Base-by-base conservation (phyloP, 345 rosid species). In the Lumnitzera littorea region DNA sequence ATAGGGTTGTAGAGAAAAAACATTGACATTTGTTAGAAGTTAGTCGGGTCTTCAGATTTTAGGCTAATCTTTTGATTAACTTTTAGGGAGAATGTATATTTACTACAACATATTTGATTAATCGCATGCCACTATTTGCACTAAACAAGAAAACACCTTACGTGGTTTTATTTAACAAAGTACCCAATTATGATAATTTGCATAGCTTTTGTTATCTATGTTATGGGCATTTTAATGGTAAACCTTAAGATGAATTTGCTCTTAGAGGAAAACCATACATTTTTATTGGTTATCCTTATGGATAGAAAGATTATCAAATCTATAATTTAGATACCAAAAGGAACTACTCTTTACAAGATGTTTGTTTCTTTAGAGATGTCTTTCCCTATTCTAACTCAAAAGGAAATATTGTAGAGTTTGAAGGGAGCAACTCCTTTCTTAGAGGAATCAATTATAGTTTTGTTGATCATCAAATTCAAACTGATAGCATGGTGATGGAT, bases 41-140 rank as follows among this genome's bases (percentile, higher is more conserved):
- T 0, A 60, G 60, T n/a, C 23, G 24, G 0, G 67, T 53, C 16
- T 47, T 25, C 0, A 12, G 12, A 27, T 12, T 63, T 55, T 24
- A 25, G n/a, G 13, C 52, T 15, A 5, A 16, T 15, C 46, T 27
- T 46, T 16, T 60, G 13, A 15, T 24, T 5, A 10, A 13, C 0
- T 62, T 55, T 46, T 55, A 47, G 54, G 60, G 60, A 2, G 67
- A 63, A 15, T 63, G 60, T 15, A 43, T 63, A 15, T 13, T 58
- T 12, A 58, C 25, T 13, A 15, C 2, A 5, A 15, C 61, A 41
- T 58, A 58, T 23, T 43, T 46, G 11, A 54, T 63, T 24, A 63
- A 54, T 46, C 46, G 17, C 7, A 47, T 47, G 10, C 23, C 67
- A 0, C 46, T 23, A 9, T 16, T 23, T 2, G 24, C n/a, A 9